Percentiles rank a stretch among this genome's conserved stretches.
Conservation (phyloP, 2,329 filamentous ascomycete genomes). For the Magnaporthiopsis poae region DNA sequence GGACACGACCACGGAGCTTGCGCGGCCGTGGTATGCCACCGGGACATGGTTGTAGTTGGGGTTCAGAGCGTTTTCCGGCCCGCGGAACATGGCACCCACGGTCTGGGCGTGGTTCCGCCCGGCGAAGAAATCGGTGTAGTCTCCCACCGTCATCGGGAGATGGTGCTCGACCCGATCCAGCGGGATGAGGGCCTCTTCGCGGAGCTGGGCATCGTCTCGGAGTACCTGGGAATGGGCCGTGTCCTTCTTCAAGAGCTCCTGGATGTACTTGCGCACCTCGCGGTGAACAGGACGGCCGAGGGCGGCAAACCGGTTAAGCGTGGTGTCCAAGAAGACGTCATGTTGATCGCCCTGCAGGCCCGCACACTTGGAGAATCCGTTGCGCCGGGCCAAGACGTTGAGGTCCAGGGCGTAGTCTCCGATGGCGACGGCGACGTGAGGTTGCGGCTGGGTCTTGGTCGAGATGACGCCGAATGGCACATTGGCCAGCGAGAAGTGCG, state of each 20-base stretch:
- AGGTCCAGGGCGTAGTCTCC: not conserved
- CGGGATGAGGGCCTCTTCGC: no score
- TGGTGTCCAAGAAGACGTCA: not conserved
- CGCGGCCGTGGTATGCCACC: constrained; percentile 43
- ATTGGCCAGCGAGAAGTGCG: constrained; percentile 37
- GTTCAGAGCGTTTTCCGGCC: constrained; percentile 26
- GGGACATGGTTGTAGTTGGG: constrained; percentile 38
- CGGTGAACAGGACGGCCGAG: not conserved
- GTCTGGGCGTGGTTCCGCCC: constrained; percentile 44
- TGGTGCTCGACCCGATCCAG: no score
- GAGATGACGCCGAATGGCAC: constrained; percentile 45
- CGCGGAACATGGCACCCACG: constrained; percentile 32
- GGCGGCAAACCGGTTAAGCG: not conserved
- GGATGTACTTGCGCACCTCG: not conserved
- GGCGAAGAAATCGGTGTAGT: constrained; percentile 40
- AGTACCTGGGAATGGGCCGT: no score
- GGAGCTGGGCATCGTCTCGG: no score
- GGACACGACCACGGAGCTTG: constrained; percentile 41
- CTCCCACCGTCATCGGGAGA: no score
- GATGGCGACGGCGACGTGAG: constrained; percentile 22
- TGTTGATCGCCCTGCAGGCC: not conserved
- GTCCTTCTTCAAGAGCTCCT: not conserved
- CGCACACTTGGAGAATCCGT: no score
- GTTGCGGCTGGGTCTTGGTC: constrained; percentile 23
- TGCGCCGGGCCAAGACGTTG: not conserved